Conservation (phyloP, 202 grass and related monocot genomes). For the Eragrostis tef region DNA sequence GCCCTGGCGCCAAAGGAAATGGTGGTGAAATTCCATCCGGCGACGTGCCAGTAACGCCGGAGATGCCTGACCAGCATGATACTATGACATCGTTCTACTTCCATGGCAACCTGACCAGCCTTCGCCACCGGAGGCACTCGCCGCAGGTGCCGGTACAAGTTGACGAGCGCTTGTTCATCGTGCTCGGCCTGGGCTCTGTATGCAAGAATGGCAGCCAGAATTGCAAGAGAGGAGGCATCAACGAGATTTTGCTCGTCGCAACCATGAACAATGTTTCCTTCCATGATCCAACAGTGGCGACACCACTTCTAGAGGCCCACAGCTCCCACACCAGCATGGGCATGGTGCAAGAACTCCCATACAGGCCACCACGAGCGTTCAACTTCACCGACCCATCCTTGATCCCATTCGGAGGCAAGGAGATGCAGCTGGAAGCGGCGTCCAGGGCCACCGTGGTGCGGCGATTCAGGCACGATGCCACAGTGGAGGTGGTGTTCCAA, state of each 20-base stretch:
- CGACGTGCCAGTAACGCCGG: too few relatives aligned
- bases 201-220: constrained; percentile 12
- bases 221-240: constrained; percentile 7
- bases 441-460: background rate
- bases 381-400: constrained; percentile 41
- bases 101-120: too few relatives aligned
- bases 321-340: constrained; percentile 15
- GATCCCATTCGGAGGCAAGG: constrained; percentile 1
- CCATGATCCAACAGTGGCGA: constrained; percentile 42
- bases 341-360: constrained; percentile 27
- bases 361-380: constrained; percentile 17
- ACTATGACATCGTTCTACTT: too few relatives aligned
- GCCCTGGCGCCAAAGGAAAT: too few relatives aligned
- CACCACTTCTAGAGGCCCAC: constrained; percentile 37
- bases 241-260: constrained; percentile 4
- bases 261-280: too few relatives aligned
- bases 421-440: constrained; percentile 5
- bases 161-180: constrained; percentile 38
- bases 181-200: constrained; percentile 30
- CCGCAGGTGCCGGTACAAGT: background rate
- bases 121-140: too few relatives aligned
- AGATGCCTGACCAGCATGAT: background rate
- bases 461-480: constrained; percentile 4
- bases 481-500: constrained; percentile 48
- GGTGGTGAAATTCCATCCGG: too few relatives aligned